Evolutionary conservation across 169 alveolate species (phyloP), one percentile per base, ranked within the genome.

Genomic region (Eimeria maxima): DNA sequence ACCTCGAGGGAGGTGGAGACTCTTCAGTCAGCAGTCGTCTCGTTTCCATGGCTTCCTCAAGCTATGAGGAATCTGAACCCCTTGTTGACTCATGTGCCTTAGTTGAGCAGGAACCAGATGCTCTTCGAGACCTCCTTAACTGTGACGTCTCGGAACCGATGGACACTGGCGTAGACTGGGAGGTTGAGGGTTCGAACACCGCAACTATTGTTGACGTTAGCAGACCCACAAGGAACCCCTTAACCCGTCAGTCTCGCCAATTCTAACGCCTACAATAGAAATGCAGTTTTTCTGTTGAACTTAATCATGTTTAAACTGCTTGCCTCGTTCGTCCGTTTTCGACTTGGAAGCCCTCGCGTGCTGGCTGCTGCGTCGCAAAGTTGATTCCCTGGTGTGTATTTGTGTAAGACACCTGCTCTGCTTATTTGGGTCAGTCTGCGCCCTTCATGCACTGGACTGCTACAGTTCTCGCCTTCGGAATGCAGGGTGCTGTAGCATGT

Each of bases 41-140:
- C 8, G 93, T 87, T n/a, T 87, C 93, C 44, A 63, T 87, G 93
- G 93, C 93, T 47, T 87, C 93, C n/a, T 57, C 83, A 7, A 87
- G 67, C 33, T 87, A 18, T 63, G 93, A 87, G 65, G 93, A 87
- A 11, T 65, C 81, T 13, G 93, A 87, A 71, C 93, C 78, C 10
- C 81, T 87, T 24, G 83, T 67, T 2, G 78, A 57, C 60, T 83
- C 91, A 20, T 14, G 27, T 29, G 74, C 14, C 33, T 14, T 29
- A 33, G 74, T 8, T 55, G 71, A 50, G 16, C 91, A 83, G 22
- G 93, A 87, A 63, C 81, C 93, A 38, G 93, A 87, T 63, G 93
- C 76, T 4, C 93, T 87, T 27, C 44, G 93, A 87, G 93, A 87
- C 81, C 93, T 87, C 57, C 81, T 87, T n/a, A 87, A 87, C 81